Percentiles rank a stretch among this genome's conserved stretches.
These are phyloP conservation scores for Triangularia setosa DNA, from an alignment of 2,329 filamentous ascomycete genomes.

Conservation along the genomic window DNA sequence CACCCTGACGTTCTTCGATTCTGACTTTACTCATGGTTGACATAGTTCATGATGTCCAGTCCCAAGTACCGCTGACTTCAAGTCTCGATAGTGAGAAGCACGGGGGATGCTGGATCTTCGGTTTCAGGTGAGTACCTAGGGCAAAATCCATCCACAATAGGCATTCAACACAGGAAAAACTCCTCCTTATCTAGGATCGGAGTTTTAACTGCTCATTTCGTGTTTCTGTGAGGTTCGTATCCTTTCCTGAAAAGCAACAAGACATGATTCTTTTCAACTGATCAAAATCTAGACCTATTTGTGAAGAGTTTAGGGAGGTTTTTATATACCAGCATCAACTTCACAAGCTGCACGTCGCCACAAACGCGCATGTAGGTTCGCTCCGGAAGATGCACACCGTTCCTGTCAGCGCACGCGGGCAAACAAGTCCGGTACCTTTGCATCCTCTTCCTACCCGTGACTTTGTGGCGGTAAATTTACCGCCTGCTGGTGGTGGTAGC, in stretches of 20 bases:
- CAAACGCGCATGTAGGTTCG: not conserved
- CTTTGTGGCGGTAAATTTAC: not conserved
- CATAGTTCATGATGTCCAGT: not conserved
- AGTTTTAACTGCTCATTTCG: not conserved
- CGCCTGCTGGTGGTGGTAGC: not conserved
- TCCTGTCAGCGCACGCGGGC: not conserved
- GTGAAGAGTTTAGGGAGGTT: no score
- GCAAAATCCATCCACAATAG: no score
- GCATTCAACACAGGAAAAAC: not conserved
- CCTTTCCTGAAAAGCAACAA: not conserved
- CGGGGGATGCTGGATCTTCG: not conserved
- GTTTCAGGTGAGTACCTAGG: not conserved
- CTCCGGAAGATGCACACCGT: not conserved
- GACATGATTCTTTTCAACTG: not conserved
- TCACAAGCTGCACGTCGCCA: not conserved
- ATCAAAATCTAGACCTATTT: not conserved
- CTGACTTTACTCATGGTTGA: not conserved
- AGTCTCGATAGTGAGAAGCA: not conserved
- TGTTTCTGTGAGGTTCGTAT: not conserved
- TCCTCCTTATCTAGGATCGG: not conserved
- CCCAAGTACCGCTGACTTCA: not conserved
- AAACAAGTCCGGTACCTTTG: not conserved
- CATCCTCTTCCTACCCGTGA: not conserved
- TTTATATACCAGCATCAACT: not conserved
- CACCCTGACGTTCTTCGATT: not conserved